Base-by-base conservation (phyloP, 768 basidiomycete species). In the Leccinellum luteum region DNA sequence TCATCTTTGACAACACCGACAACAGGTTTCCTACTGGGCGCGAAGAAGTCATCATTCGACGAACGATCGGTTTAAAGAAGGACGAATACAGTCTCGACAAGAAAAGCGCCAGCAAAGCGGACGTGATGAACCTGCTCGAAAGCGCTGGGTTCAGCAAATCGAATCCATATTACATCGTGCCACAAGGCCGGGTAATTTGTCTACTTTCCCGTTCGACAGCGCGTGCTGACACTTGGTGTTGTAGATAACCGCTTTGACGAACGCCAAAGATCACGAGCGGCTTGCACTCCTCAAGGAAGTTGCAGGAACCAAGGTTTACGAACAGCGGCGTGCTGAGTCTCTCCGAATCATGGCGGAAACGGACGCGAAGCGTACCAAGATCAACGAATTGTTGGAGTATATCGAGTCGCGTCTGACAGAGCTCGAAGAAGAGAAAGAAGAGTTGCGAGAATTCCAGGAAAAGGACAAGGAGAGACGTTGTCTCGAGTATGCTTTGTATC, bases 91-190 rank as follows among this genome's bases (percentile, higher is more conserved):
- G 90, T 61, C 79, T 98, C 28, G 96, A 99, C 74, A 89, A 90
- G 78, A 98, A 98, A 78, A 93, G 89, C 60, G 89, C 90, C 0
- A 90, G 86, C 72, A 97, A 97, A 73, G 96, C 94, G 3, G 97
- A 99, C 67, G 92, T 99, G 19, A 96, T 97, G 92, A 95, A 93
- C 67, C 79, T 98, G 25, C 82, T 99, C 48, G 97, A 98, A 71
- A 91, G 89, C 68, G 97, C 97, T 1, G 96, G 97, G 1, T 99
- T 99, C 77, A 94, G 91, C 75, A 91, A 93, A 69, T 89, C 89
- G n/a, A 99, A 98, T 68, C 97, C 97, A 0, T 99, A 98, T 71
- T 99, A 98, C 67, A 99, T 99, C 63, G 96, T 98, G 0, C 97
- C 97, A 2, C 97, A 99, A 78, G 97, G 97, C 52, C 79, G 96